These are phyloP conservation scores for Stagonosporopsis tanaceti DNA, from an alignment of 2,329 filamentous ascomycete genomes.

Conservation along the genomic window DNA sequence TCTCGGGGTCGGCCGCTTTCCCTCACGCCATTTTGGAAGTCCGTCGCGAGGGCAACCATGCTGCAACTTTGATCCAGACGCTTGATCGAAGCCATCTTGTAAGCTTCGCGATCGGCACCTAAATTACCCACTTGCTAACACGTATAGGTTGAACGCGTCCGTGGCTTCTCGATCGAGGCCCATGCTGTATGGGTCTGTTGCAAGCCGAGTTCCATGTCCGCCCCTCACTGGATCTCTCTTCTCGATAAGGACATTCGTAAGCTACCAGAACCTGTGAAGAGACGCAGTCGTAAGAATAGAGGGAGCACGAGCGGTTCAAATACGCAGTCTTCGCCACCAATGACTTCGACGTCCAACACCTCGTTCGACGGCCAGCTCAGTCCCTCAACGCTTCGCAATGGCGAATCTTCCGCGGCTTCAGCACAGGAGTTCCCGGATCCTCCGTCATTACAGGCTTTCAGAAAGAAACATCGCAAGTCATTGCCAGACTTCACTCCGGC, in stretches of 20 bases:
- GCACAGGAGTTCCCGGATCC: conserved; percentile 47
- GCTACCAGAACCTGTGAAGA: conserved; percentile 52
- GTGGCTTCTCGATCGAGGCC: conserved; percentile 62
- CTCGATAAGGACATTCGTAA: conserved; percentile 62
- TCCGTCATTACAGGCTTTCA: conserved; percentile 52
- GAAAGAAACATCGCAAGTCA: conserved; percentile 52
- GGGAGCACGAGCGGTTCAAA: conserved; percentile 34
- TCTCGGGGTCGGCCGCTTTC: conserved; percentile 47
- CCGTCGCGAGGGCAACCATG: conserved; percentile 56
- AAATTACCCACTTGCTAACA: conserved; percentile 31
- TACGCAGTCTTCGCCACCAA: conserved; percentile 37
- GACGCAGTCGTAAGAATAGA: conserved; percentile 38
- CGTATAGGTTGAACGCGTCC: conserved; percentile 56
- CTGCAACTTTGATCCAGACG: conserved; percentile 50
- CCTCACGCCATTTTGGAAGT: conserved; percentile 62
- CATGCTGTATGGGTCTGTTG: conserved; percentile 61
- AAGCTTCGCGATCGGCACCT: conserved; percentile 17
- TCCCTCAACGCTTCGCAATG: conserved; percentile 35
- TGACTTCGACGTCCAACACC: conserved; percentile 49
- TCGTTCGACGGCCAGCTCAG: conserved; percentile 49
- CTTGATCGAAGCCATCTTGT: conserved; percentile 60
- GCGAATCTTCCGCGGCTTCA: conserved; percentile 48
- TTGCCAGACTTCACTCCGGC: conserved; percentile 38
- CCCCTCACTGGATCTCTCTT: conserved; percentile 53
- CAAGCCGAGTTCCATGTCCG: conserved; percentile 54